phyloP scores from a whole-genome alignment of 2,329 filamentous ascomycete genomes.

The Aspergillus awamori region DNA sequence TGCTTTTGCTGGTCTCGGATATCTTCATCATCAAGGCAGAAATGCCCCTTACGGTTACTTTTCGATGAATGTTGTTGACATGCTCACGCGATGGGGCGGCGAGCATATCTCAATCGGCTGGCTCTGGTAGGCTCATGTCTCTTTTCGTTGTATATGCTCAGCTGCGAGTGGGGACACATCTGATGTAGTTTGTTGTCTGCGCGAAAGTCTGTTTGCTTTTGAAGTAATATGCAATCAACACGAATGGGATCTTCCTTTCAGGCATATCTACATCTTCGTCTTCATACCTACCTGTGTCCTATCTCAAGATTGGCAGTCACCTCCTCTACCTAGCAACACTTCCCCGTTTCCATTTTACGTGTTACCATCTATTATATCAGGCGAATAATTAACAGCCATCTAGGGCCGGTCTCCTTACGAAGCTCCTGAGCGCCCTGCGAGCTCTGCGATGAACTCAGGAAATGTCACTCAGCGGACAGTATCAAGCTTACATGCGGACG shows the following conservation, averaged over 20 bases:
- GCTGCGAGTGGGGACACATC: background rate
- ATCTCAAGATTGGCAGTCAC: background rate
- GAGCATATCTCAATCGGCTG: conserved; percentile 49
- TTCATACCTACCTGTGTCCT: background rate
- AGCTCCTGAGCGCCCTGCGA: conserved; percentile 37
- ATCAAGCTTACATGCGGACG: conserved; percentile 39
- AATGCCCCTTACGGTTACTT: conserved; percentile 4
- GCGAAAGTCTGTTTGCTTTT: background rate
- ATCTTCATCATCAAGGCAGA: background rate
- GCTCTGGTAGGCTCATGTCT: conserved; percentile 45
- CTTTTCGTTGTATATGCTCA: conserved; percentile 10
- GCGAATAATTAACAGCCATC: conserved; percentile 22
- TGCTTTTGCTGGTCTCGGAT: background rate
- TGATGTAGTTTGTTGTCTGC: background rate
- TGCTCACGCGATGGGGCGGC: conserved; percentile 44
- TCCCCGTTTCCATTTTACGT: background rate
- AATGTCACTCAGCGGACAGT: conserved; percentile 25
- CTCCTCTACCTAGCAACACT: background rate
- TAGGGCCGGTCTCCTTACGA: conserved; percentile 53
- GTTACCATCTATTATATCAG: background rate
- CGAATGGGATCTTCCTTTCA: background rate
- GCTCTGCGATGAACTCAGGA: conserved; percentile 24
- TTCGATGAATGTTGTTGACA: background rate
- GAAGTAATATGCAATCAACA: background rate
- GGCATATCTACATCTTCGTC: background rate